These are phyloP conservation scores for Trypanosoma rangeli DNA, from an alignment of 208 protist genomes.

Conservation along the genomic window DNA sequence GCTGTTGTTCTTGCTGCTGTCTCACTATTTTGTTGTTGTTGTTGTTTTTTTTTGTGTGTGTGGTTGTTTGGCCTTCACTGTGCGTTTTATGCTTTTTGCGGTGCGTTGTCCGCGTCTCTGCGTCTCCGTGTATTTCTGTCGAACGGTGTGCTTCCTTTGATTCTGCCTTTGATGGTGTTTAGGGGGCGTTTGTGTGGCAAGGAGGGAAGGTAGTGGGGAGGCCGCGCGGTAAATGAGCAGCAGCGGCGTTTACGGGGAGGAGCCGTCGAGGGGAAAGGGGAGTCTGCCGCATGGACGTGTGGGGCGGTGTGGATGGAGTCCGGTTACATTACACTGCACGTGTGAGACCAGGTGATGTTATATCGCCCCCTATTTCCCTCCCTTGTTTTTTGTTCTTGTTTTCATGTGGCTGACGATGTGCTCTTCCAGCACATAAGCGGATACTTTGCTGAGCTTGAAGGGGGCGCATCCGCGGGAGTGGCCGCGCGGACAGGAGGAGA, in stretches of 20 bases:
- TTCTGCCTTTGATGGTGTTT: not conserved
- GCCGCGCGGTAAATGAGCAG: not conserved
- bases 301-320: not conserved
- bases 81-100: conserved; percentile 2
- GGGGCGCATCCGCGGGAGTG: too few relatives aligned
- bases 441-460: not conserved
- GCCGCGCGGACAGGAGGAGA: not conserved
- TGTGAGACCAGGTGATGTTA: not conserved
- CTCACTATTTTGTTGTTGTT: conserved; percentile 5
- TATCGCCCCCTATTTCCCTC: not conserved
- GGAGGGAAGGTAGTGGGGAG: not conserved
- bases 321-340: not conserved
- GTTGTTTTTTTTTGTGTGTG: not conserved
- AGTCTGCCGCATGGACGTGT: not conserved
- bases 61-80: conserved; percentile 1
- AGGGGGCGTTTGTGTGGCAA: not conserved
- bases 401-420: not conserved
- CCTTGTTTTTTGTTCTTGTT: not conserved
- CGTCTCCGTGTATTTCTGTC: too few relatives aligned
- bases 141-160: too few relatives aligned
- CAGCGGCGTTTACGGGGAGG: not conserved
- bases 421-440: not conserved
- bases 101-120: too few relatives aligned
- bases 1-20: conserved; percentile 5
- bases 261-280: not conserved